Evolutionary conservation across 2,329 filamentous ascomycete species (phyloP).

Genomic region (Cryphonectria nitschkei): DNA sequence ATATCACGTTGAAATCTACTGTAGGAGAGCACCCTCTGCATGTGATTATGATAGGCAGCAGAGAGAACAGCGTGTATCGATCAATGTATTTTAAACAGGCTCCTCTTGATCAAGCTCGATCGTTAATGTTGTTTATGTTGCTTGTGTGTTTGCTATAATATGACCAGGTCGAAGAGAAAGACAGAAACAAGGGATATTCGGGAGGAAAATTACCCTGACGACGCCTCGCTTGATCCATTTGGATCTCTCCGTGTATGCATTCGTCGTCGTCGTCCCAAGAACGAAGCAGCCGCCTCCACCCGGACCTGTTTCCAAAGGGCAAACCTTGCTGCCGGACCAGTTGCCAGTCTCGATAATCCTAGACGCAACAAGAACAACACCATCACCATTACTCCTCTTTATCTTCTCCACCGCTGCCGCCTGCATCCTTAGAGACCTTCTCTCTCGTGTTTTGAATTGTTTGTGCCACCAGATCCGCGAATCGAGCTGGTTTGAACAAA

Average conservation of each 20-base stretch:
- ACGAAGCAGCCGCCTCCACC: neutral
- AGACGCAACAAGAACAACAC: neutral
- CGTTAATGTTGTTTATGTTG: neutral
- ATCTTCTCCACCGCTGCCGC: neutral
- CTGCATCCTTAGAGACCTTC: constrained; percentile 12
- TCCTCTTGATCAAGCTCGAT: neutral
- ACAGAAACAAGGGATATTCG: neutral
- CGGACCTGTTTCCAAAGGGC: neutral
- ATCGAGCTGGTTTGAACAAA: constrained; percentile 29
- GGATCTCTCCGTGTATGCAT: neutral
- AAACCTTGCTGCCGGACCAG: neutral
- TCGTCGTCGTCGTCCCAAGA: neutral
- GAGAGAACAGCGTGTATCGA: neutral
- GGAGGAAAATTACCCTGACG: neutral
- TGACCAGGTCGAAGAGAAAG: neutral
- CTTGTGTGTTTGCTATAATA: neutral
- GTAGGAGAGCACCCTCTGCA: neutral
- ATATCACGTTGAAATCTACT: neutral
- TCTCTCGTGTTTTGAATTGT: constrained; percentile 33
- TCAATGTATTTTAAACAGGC: neutral
- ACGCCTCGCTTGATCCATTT: neutral
- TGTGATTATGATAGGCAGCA: neutral
- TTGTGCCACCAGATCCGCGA: constrained; percentile 39
- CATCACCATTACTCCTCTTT: neutral
- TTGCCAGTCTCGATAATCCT: neutral